Percentiles rank a stretch among this genome's conserved stretches.
Conservation (phyloP, 2,329 filamentous ascomycete species). For the Paraconiothyrium brasiliense region DNA sequence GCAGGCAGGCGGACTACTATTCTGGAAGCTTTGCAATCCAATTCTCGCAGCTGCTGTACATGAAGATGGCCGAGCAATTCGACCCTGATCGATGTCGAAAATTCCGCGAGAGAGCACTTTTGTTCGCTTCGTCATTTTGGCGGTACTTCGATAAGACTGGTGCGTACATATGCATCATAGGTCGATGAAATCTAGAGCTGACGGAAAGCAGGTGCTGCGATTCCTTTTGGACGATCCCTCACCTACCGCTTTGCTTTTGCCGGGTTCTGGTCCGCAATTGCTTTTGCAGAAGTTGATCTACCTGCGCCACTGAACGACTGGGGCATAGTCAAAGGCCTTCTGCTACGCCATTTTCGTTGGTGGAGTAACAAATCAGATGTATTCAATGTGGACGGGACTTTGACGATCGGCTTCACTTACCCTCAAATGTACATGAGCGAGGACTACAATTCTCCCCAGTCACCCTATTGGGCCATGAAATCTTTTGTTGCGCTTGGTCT, state of each 20-base stretch:
- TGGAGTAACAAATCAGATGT: conserved; percentile 56
- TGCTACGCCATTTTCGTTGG: conserved; percentile 62
- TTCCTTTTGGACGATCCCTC: conserved; percentile 62
- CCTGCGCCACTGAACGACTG: conserved; percentile 49
- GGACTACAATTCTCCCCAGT: conserved; percentile 67
- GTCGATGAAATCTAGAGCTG: neutral
- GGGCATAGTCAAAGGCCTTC: conserved; percentile 59
- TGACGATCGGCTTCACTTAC: conserved; percentile 59
- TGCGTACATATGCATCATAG: conserved; percentile 22
- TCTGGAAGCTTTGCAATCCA: conserved; percentile 65
- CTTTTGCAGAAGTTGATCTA: conserved; percentile 55
- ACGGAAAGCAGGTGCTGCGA: conserved; percentile 54
- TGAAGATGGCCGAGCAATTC: conserved; percentile 54
- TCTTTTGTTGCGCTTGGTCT: conserved; percentile 57
- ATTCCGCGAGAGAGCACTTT: conserved; percentile 53
- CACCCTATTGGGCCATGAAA: conserved; percentile 65
- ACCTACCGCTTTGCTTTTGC: conserved; percentile 63
- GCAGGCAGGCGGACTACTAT: conserved; percentile 61
- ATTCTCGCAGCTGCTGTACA: conserved; percentile 60
- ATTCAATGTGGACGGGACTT: conserved; percentile 60
- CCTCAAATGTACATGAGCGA: conserved; percentile 66
- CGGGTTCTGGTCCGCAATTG: conserved; percentile 59
- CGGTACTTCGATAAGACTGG: conserved; percentile 60
- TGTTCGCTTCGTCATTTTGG: conserved; percentile 58
- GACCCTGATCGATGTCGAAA: conserved; percentile 51